Conservation (phyloP, 176 grass and related monocot species). For the Ananas comosus region DNA sequence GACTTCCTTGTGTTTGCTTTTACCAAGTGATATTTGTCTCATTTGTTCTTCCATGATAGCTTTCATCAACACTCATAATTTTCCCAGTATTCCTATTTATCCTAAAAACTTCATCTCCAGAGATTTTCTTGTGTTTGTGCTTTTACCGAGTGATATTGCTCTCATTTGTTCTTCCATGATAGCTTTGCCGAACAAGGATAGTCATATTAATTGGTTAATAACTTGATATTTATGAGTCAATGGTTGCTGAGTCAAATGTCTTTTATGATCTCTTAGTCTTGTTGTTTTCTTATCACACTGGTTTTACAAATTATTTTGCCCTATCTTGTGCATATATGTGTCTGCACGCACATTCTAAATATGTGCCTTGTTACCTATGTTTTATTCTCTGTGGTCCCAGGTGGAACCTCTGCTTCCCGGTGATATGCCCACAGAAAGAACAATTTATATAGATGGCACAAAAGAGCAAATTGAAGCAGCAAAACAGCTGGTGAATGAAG, state of each 20-base stretch:
- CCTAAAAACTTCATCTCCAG: not conserved
- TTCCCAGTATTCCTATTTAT: too few species aligned
- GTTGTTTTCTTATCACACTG: too few species aligned
- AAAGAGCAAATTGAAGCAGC: conserved; percentile 82
- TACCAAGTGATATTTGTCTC: not conserved
- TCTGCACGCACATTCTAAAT: not conserved
- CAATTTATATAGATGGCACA: conserved; percentile 82
- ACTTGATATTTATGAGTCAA: not conserved
- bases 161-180: too few species aligned
- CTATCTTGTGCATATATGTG: not conserved
- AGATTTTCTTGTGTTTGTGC: not conserved
- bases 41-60: too few species aligned
- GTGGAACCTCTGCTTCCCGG: conserved; percentile 86
- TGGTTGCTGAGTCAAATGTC: not conserved
- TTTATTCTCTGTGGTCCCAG: conserved; percentile 30
- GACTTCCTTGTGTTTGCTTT: not conserved
- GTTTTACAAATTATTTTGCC: too few species aligned
- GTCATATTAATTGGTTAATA: not conserved
- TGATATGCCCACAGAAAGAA: conserved; percentile 79
- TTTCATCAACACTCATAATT: too few species aligned
- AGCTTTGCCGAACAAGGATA: too few species aligned
- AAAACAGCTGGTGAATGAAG: conserved; percentile 90
- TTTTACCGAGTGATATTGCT: not conserved
- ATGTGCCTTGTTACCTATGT: conserved; percentile 17
- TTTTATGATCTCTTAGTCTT: too few species aligned